phyloP scores from a whole-genome alignment of 176 grass and related monocot species.

The Cymbopogon citratus region DNA sequence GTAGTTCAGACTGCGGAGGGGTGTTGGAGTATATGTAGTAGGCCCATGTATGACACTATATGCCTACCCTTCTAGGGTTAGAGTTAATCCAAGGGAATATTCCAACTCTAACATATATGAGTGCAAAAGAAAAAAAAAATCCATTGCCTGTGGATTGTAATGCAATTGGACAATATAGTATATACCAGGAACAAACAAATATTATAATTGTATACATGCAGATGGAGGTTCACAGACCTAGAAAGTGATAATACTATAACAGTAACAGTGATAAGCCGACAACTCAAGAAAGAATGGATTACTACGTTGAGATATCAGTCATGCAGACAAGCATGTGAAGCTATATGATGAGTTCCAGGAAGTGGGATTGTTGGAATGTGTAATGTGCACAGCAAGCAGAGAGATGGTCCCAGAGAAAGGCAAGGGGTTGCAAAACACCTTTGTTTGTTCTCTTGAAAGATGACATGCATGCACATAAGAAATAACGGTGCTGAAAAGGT shows the following conservation, averaged over 20 bases:
- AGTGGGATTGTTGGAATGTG: background rate
- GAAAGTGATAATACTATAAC: background rate
- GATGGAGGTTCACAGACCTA: background rate
- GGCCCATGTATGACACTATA: no score
- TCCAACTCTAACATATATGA: no score
- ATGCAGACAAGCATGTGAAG: background rate
- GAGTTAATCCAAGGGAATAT: no score
- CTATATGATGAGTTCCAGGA: background rate
- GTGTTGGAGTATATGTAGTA: no score
- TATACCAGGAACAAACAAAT: slow-evolving; percentile 15
- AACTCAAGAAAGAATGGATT: background rate
- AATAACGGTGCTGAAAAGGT: background rate
- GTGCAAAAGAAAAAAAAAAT: background rate
- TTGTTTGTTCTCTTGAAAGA: background rate
- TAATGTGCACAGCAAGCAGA: background rate
- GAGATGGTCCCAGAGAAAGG: background rate
- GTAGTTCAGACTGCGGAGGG: no score
- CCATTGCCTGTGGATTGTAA: background rate
- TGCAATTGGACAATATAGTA: background rate
- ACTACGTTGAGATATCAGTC: background rate
- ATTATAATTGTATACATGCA: background rate
- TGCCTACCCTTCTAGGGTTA: no score
- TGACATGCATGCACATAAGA: background rate
- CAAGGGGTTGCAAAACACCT: background rate
- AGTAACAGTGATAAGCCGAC: background rate